Base-by-base conservation (phyloP, 2,329 filamentous ascomycete species). In the Zasmidium cellare region DNA sequence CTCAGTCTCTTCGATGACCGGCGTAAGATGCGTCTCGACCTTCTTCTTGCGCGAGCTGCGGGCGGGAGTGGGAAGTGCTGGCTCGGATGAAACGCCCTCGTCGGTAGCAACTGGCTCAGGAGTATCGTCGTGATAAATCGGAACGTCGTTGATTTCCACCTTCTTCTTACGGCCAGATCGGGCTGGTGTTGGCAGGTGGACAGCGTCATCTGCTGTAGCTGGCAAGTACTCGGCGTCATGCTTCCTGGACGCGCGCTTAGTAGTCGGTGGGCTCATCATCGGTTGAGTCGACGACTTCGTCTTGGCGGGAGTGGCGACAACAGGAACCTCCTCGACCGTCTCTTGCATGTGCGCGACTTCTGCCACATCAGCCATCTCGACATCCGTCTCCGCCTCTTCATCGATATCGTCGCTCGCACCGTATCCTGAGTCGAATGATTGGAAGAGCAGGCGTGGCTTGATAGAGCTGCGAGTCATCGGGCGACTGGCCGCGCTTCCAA, bases 361-460 rank as follows among this genome's bases (percentile, higher is more conserved):
- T 24, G 47, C 49, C 48, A 41, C 54, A 25, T 55, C 55, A 7
- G 58, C 50, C 46, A 60, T 54, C 20, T 80, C 77, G 45, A 85
- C 80, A 63, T 85, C 82, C 3, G 82, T 85, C 16, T 77, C 66
- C 1, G 79, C 80, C 70, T 85, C 83, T 66, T 81, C 73, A 38
- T 89, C 85, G 53, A 86, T 84, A 53, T 86, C 81, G 51, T 85
- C 55, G 58, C 22, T 50, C 31, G 46, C 51, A 25, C n/a, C 46
- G 24, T 51, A 45, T 38, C 46, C 22, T 12, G 50, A 50, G 41
- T 55, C 48, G 46, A 45, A 50, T 44, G 76, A 74, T 3, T 86
- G 84, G 75, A 91, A 92, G 7, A 92, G 81, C 9, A 91, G 82
- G 31, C 87, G 85, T 14, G 89, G 89, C 74, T 89, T 87, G 70